A percentile compares a stretch with the other conserved stretches of the same genome.
phyloP scores from a whole-genome alignment of 306 rosid genomes.

The Quercus bicolor region DNA sequence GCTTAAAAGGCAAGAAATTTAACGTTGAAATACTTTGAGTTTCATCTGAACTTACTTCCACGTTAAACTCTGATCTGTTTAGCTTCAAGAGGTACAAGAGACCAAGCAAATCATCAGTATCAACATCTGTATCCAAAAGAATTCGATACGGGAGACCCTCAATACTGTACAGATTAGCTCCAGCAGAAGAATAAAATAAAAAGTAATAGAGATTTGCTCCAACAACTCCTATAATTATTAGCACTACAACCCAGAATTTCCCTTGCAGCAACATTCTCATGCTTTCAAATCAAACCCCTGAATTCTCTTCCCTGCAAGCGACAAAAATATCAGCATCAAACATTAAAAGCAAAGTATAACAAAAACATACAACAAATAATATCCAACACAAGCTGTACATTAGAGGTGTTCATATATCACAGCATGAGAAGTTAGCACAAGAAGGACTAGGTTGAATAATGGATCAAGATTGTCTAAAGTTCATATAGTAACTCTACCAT shows the following conservation, averaged over 20 bases:
- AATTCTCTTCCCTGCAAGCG: constrained; percentile 14
- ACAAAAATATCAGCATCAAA: background rate
- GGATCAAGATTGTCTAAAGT: no score
- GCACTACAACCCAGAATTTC: constrained; percentile 30
- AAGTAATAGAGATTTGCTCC: no score
- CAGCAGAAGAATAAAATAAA: background rate
- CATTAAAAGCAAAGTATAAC: no score
- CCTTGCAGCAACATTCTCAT: constrained; percentile 42
- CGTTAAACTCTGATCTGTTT: constrained; percentile 70
- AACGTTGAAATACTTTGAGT: background rate
- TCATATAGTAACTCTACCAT: no score
- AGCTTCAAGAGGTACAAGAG: constrained; percentile 85
- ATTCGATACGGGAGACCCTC: constrained; percentile 58
- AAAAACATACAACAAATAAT: background rate
- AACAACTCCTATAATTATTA: constrained; percentile 25
- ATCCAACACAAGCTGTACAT: background rate
- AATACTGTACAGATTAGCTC: constrained; percentile 24
- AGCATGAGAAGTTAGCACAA: background rate
- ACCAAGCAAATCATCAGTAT: constrained; percentile 82
- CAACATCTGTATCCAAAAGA: constrained; percentile 83
- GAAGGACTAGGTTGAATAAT: background rate
- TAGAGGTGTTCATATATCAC: no score
- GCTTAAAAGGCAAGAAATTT: no score
- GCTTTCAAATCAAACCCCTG: constrained; percentile 24
- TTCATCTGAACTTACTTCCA: constrained; percentile 50